These are phyloP conservation scores for Epichloe sp. DNA, from an alignment of 2,329 filamentous ascomycete genomes.

Conservation along the genomic window DNA sequence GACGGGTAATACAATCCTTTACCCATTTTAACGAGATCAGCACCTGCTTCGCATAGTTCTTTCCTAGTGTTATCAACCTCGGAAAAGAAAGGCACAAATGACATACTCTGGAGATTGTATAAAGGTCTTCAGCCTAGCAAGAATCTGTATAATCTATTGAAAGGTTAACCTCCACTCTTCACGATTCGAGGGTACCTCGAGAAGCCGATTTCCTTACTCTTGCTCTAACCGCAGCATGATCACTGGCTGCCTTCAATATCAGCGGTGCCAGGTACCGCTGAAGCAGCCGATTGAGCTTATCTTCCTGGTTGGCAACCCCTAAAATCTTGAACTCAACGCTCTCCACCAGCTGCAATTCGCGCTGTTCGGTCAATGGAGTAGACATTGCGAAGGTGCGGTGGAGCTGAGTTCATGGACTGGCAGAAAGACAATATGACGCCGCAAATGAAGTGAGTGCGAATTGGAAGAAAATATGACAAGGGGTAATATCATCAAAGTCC, in stretches of 20 bases:
- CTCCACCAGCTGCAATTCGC: constrained; percentile 70
- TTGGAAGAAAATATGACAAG: neutral
- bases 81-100: constrained; percentile 6
- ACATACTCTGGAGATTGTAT: constrained; percentile 37
- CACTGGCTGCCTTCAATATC: constrained; percentile 75
- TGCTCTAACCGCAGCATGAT: constrained; percentile 64
- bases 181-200: neutral
- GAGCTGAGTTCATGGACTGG: neutral
- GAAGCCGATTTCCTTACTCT: constrained; percentile 37
- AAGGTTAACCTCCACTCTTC: neutral
- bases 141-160: constrained; percentile 35
- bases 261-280: constrained; percentile 69
- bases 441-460: neutral
- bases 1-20: constrained; percentile 66
- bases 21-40: neutral
- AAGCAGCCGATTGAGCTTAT: constrained; percentile 66
- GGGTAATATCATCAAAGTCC: neutral
- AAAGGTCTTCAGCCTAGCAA: constrained; percentile 40
- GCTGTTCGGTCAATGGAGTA: constrained; percentile 38
- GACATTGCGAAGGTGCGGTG: constrained; percentile 19
- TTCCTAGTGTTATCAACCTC: neutral
- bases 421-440: neutral
- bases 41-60: neutral
- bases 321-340: constrained; percentile 75
- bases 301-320: constrained; percentile 68